Conservation (phyloP, 106 monocot species). For the Agapanthus africanus region DNA sequence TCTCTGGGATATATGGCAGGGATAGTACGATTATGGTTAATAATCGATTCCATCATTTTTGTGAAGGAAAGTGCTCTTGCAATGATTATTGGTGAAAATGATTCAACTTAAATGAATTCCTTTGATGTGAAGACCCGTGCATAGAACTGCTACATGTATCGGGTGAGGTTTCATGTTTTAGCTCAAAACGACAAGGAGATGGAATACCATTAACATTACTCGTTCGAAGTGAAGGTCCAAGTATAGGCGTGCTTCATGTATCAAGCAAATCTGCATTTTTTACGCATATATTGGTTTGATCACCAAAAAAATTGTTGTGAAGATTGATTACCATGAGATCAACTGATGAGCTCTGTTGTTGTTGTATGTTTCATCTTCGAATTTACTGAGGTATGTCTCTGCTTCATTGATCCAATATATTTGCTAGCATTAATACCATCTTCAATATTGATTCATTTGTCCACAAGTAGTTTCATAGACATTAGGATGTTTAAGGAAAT, state of each 20-base stretch:
- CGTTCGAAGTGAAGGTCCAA: neutral
- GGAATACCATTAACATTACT: neutral
- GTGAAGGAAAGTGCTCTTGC: slow-evolving; percentile 10
- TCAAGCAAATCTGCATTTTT: neutral
- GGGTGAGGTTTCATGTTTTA: neutral
- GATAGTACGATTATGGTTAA: slow-evolving; percentile 18
- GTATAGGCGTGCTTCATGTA: neutral
- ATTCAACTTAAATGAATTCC: neutral
- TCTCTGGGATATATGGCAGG: slow-evolving; percentile 18
- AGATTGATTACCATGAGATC: neutral
- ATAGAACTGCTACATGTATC: neutral
- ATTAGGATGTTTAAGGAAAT: neutral
- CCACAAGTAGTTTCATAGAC: neutral
- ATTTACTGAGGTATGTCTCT: neutral
- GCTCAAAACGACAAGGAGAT: neutral
- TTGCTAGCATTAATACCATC: no score
- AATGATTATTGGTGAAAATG: slow-evolving; percentile 16
- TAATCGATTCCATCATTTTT: slow-evolving; percentile 19
- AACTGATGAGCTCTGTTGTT: neutral
- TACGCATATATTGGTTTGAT: neutral
- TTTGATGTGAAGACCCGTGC: neutral
- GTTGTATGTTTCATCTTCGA: neutral
- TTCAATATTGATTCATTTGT: neutral
- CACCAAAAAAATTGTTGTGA: neutral
- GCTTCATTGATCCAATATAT: neutral